Conservation (phyloP, 1,139 yeast genomes). For the Diutina sp. region DNA sequence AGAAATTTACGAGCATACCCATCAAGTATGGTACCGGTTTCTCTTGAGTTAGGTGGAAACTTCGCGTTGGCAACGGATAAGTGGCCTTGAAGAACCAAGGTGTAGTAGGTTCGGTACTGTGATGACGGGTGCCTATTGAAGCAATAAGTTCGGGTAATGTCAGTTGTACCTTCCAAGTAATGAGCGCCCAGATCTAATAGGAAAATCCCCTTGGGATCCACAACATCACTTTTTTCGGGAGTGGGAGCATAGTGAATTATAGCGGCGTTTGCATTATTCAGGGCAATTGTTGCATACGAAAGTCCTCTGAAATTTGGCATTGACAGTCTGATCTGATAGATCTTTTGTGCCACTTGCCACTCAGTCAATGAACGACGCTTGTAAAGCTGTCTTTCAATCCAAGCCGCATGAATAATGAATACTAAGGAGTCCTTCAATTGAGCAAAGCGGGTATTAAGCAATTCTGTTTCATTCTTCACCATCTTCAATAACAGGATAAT, state of each 20-base stretch:
- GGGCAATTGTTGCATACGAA: constrained; percentile 85
- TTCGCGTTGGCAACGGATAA: constrained; percentile 63
- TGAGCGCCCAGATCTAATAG: constrained; percentile 92
- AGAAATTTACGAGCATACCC: constrained; percentile 78
- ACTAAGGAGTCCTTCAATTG: constrained; percentile 33
- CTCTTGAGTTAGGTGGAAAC: constrained; percentile 63
- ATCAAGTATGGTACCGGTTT: constrained; percentile 77
- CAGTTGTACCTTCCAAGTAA: constrained; percentile 91
- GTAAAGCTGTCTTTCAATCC: constrained; percentile 28
- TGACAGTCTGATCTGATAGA: constrained; percentile 24
- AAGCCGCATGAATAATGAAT: constrained; percentile 25
- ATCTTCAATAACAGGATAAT: constrained; percentile 23
- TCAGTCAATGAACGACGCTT: constrained; percentile 16
- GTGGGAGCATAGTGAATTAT: constrained; percentile 82
- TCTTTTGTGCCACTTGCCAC: constrained; percentile 31
- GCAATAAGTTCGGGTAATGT: constrained; percentile 90
- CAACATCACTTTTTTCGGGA: constrained; percentile 43
- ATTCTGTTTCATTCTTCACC: constrained; percentile 25
- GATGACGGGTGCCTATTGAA: constrained; percentile 46
- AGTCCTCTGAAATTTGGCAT: constrained; percentile 50
- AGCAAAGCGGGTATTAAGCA: constrained; percentile 25
- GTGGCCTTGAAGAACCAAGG: constrained; percentile 87
- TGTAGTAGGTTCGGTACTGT: constrained; percentile 65
- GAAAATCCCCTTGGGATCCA: constrained; percentile 69
- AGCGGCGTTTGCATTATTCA: constrained; percentile 90